A percentile compares a stretch with the other conserved stretches of the same genome.
These are phyloP conservation scores for Pyrus communis DNA, from an alignment of 306 rosid species.

Conservation along the genomic window DNA sequence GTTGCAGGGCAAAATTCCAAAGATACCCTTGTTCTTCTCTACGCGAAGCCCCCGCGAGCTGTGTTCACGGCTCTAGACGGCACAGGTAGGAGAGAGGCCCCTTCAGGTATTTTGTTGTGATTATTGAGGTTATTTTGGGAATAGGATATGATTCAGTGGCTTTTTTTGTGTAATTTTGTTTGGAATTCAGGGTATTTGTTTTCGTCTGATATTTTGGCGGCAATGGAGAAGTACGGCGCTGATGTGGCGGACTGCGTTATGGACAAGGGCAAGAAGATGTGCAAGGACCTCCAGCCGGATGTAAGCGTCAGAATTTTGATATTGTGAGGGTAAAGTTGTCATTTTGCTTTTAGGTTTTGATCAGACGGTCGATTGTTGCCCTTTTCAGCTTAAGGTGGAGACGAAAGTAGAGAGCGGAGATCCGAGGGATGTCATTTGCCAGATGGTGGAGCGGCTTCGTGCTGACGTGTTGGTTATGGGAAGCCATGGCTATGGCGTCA, in stretches of 20 bases:
- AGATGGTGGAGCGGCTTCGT: slow-evolving; percentile 47
- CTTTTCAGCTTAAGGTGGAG: slow-evolving; percentile 46
- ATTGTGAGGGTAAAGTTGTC: not conserved
- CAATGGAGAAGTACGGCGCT: slow-evolving; percentile 45
- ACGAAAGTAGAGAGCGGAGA: slow-evolving; percentile 58
- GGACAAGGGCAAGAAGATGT: slow-evolving; percentile 56
- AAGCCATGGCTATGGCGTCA: slow-evolving; percentile 71
- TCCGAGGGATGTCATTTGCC: slow-evolving; percentile 77
- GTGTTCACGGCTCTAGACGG: slow-evolving; percentile 56
- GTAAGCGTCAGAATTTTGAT: slow-evolving; percentile 14
- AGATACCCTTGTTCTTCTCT: slow-evolving; percentile 57
- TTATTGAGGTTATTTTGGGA: not conserved
- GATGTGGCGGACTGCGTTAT: slow-evolving; percentile 48
- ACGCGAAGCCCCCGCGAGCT: slow-evolving; percentile 48
- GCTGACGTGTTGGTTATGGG: slow-evolving; percentile 71
- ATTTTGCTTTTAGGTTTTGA: not conserved
- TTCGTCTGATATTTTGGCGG: slow-evolving; percentile 45
- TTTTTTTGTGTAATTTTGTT: not conserved
- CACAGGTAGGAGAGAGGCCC: slow-evolving; percentile 35
- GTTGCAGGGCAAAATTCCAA: slow-evolving; percentile 40
- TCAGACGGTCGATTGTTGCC: not conserved
- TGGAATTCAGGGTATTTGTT: slow-evolving; percentile 53
- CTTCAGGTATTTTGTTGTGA: not conserved
- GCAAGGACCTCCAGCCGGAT: slow-evolving; percentile 33
- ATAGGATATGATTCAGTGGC: not conserved